A percentile compares a stretch with the other conserved stretches of the same genome.
phyloP scores from a whole-genome alignment of 2,329 filamentous ascomycete species.

The Penicillium sp. region DNA sequence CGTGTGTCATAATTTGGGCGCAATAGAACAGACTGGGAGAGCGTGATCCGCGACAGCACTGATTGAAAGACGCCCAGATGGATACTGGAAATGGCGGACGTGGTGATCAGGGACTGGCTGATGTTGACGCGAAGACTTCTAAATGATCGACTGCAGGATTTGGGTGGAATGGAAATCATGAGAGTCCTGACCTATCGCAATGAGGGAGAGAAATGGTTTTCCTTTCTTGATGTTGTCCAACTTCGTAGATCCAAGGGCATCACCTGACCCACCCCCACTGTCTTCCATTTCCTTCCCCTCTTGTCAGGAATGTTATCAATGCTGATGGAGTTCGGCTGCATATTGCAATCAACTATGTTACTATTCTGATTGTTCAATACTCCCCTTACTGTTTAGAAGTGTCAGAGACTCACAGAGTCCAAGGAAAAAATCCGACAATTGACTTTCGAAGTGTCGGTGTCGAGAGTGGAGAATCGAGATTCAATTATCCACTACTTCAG shows the following conservation, averaged over 20 bases:
- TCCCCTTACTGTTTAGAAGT: slow-evolving; percentile 6
- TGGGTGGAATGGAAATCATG: neutral
- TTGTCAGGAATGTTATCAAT: slow-evolving; percentile 2
- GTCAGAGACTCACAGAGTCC: slow-evolving; percentile 1
- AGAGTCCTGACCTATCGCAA: neutral
- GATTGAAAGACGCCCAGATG: too few species aligned
- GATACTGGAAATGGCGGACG: slow-evolving; percentile 3
- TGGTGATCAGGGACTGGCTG: slow-evolving; percentile 10
- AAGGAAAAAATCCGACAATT: slow-evolving; percentile 1
- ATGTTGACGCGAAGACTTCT: slow-evolving; percentile 9
- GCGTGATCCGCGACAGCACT: too few species aligned
- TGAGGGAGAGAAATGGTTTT: neutral
- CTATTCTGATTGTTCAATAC: slow-evolving; percentile 14
- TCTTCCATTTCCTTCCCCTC: neutral
- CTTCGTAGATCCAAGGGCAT: neutral
- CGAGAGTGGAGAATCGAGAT: slow-evolving; percentile 22
- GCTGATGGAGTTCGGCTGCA: slow-evolving; percentile 9
- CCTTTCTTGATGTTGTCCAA: neutral
- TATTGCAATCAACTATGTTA: slow-evolving; percentile 7
- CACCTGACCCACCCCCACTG: neutral
- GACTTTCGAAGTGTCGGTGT: slow-evolving; percentile 26
- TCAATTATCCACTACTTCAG: too few species aligned
- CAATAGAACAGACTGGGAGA: too few species aligned
- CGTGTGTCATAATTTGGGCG: neutral
- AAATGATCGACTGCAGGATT: slow-evolving; percentile 5